Percentiles rank a stretch among this genome's conserved stretches.
Conservation (phyloP, 768 basidiomycete genomes). For the Auriscalpium microsporum region DNA sequence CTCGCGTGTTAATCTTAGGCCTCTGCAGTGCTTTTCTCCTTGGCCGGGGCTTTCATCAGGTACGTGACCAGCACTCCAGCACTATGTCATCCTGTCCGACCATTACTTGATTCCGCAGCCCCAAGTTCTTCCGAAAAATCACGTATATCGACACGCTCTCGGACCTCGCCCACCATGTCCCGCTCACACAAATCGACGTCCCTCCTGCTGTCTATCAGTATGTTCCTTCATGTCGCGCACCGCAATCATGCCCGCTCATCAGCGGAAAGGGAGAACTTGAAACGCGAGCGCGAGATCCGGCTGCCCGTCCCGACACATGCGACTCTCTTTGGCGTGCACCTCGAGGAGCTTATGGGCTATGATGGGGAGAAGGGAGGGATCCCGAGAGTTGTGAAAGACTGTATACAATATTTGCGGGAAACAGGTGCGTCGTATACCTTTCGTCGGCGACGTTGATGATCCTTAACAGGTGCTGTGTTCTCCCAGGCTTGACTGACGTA, state of each 20-base stretch:
- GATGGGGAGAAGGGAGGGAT: constrained; percentile 76
- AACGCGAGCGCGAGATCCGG: constrained; percentile 59
- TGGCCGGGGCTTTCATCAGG: constrained; percentile 85
- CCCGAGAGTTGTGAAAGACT: constrained; percentile 74
- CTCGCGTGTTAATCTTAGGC: constrained; percentile 1
- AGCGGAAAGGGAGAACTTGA: constrained; percentile 61
- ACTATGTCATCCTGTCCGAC: too few relatives aligned
- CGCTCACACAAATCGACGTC: constrained; percentile 82
- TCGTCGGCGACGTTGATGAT: background rate
- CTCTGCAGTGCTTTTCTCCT: constrained; percentile 70
- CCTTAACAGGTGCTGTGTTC: background rate
- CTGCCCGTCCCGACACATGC: constrained; percentile 56
- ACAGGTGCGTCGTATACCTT: constrained; percentile 29
- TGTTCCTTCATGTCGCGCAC: constrained; percentile 20
- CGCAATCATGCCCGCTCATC: background rate
- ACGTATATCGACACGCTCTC: constrained; percentile 70
- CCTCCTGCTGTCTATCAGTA: constrained; percentile 78
- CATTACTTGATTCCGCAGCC: constrained; percentile 33
- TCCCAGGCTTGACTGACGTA: constrained; percentile 52
- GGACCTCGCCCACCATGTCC: constrained; percentile 66
- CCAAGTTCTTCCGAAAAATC: constrained; percentile 86
- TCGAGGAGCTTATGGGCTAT: constrained; percentile 79
- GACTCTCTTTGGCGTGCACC: constrained; percentile 68
- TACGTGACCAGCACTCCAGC: constrained; percentile 20
- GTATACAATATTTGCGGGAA: constrained; percentile 61